Conservation (phyloP, 2,329 filamentous ascomycete genomes). For the Aspergillus quadrilineatus region DNA sequence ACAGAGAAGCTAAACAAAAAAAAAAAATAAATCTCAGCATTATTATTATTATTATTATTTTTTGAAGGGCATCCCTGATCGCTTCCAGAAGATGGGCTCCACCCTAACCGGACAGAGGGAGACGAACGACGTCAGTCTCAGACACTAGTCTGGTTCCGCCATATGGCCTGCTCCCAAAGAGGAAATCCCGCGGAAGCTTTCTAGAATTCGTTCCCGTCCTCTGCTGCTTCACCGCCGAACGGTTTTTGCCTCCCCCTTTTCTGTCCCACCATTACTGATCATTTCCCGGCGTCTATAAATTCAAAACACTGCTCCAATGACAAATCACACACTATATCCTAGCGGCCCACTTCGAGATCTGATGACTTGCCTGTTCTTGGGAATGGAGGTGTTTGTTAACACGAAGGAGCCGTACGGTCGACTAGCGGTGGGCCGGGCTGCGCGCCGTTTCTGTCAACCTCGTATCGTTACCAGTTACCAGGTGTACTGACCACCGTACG, state of each 20-base stretch:
- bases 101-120: slow-evolving; percentile 19
- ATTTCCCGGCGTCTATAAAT: slow-evolving; percentile 7
- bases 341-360: background rate
- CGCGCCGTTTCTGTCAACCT: background rate
- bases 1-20: slow-evolving; percentile 3
- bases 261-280: slow-evolving; percentile 10
- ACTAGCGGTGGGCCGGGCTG: background rate
- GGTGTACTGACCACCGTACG: background rate
- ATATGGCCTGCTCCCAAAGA: slow-evolving; percentile 18
- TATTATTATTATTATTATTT: background rate
- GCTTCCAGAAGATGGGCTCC: slow-evolving; percentile 21
- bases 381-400: background rate
- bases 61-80: slow-evolving; percentile 16
- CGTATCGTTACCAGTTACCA: background rate
- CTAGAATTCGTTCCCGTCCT: slow-evolving; percentile 21
- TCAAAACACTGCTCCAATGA: slow-evolving; percentile 5
- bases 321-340: background rate
- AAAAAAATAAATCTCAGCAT: slow-evolving; percentile 10
- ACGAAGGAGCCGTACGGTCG: background rate
- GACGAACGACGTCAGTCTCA: slow-evolving; percentile 21
- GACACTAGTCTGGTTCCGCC: slow-evolving; percentile 17
- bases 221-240: background rate
- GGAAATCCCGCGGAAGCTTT: slow-evolving; percentile 28
- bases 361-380: background rate
- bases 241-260: slow-evolving; percentile 20